A percentile compares a stretch with the other conserved stretches of the same genome.
Conservation (phyloP, 1,284 basidiomycete species). For the Phlebopus sp. region DNA sequence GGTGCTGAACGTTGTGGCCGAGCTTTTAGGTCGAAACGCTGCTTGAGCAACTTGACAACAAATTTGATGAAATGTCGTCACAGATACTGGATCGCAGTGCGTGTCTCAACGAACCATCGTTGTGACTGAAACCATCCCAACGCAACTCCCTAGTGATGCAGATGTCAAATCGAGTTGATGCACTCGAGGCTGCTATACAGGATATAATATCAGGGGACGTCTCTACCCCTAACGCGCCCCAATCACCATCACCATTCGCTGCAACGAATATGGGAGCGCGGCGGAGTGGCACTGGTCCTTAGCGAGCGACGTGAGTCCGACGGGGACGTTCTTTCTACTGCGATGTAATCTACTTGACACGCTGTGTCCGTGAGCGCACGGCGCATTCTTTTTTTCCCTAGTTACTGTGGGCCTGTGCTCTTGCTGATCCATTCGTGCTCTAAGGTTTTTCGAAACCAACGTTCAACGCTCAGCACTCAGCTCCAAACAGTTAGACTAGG, state of each 20-base stretch:
- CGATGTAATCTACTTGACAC: no score
- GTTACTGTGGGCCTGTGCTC: no score
- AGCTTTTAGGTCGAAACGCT: constrained; percentile 67
- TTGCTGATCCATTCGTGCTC: no score
- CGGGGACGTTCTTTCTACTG: no score
- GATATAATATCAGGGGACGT: constrained; percentile 77
- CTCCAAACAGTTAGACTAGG: no score
- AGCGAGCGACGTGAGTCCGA: constrained; percentile 14
- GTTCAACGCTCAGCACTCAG: no score
- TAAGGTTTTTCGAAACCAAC: no score
- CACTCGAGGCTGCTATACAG: constrained; percentile 76
- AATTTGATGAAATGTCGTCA: constrained; percentile 81
- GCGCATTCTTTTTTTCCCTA: no score
- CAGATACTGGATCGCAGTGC: constrained; percentile 79
- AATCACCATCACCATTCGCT: constrained; percentile 46
- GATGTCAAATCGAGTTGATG: constrained; percentile 82
- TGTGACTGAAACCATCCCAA: constrained; percentile 6
- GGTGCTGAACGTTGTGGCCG: background rate
- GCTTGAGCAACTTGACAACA: constrained; percentile 71
- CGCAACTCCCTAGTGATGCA: constrained; percentile 62
- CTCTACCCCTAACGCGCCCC: constrained; percentile 41
- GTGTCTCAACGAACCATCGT: constrained; percentile 26
- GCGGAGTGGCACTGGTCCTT: constrained; percentile 38
- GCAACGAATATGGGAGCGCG: constrained; percentile 27
- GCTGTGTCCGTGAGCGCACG: no score